Conservation (phyloP, 2,329 filamentous ascomycete genomes). For the Colletotrichum camelliae region DNA sequence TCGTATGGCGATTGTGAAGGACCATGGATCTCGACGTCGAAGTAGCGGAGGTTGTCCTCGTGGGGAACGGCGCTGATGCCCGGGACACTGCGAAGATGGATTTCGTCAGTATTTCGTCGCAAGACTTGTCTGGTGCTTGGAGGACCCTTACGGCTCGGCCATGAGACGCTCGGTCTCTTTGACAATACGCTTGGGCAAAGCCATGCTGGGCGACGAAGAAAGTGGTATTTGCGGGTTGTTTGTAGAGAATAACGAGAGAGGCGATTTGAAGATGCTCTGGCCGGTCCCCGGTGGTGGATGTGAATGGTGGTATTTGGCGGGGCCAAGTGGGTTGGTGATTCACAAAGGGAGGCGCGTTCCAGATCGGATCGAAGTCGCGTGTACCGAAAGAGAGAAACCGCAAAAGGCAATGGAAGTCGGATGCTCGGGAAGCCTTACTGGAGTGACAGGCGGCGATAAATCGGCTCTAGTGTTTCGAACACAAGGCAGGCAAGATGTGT, state of each 20-base stretch:
- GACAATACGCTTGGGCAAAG: slow-evolving; percentile 93
- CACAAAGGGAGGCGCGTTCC: neutral
- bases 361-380: neutral
- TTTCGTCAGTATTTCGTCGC: neutral
- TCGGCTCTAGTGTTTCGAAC: slow-evolving; percentile 17
- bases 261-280: neutral
- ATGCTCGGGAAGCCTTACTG: neutral
- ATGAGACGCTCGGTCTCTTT: slow-evolving; percentile 98
- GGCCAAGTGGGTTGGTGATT: slow-evolving; percentile 11
- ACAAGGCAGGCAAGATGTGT: neutral
- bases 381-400: neutral
- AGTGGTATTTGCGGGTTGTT: neutral
- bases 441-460: neutral
- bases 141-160: slow-evolving; percentile 85
- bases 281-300: neutral
- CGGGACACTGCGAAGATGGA: slow-evolving; percentile 70
- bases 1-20: slow-evolving; percentile 94
- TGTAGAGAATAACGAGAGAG: neutral
- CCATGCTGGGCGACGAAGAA: slow-evolving; percentile 49
- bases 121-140: neutral
- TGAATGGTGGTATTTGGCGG: slow-evolving; percentile 3
- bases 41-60: slow-evolving; percentile 97
- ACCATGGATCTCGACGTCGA: slow-evolving; percentile 95
- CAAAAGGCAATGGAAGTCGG: neutral
- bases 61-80: slow-evolving; percentile 96